Evolutionary conservation across 2,329 filamentous ascomycete species (phyloP).

Genomic region (Didymella keratinophila): DNA sequence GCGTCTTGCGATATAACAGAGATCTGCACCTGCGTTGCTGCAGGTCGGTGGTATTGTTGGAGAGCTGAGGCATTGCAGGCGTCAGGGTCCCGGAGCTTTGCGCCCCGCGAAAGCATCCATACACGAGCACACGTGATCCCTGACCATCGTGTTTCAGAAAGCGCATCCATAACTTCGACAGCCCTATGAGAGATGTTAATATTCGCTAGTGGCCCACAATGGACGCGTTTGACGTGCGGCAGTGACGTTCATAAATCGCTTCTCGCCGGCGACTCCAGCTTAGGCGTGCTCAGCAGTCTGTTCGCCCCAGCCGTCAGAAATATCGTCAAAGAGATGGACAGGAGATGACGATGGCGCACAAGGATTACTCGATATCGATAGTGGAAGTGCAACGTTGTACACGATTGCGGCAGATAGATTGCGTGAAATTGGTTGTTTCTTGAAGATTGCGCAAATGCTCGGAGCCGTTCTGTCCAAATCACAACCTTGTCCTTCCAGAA

Average conservation of each 20-base stretch:
- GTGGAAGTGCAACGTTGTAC: conserved; percentile 20
- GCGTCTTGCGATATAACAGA: neutral
- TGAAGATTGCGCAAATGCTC: conserved; percentile 18
- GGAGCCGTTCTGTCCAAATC: conserved; percentile 21
- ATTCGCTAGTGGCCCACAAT: conserved; percentile 23
- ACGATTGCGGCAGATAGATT: conserved; percentile 33
- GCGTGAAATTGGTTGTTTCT: conserved; percentile 24
- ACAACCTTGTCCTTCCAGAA: conserved; percentile 11
- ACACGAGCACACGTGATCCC: conserved; percentile 11
- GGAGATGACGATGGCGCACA: conserved; percentile 26
- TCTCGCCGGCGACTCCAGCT: conserved; percentile 16
- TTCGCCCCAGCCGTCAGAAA: conserved; percentile 10
- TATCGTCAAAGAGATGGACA: conserved; percentile 8
- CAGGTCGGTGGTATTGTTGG: neutral
- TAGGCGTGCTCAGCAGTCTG: conserved; percentile 12
- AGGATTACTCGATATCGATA: conserved; percentile 19
- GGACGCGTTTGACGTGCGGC: conserved; percentile 33
- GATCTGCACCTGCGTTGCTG: conserved; percentile 2
- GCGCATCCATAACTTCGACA: conserved; percentile 8
- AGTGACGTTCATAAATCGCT: conserved; percentile 27
- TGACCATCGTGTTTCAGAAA: conserved; percentile 16
- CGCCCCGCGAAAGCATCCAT: neutral
- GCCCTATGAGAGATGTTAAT: conserved; percentile 20
- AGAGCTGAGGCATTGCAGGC: conserved; percentile 16
- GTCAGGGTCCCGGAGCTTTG: conserved; percentile 8